Evolutionary conservation across 345 rosid species (phyloP).

Genomic region (Acer yangbiense): DNA sequence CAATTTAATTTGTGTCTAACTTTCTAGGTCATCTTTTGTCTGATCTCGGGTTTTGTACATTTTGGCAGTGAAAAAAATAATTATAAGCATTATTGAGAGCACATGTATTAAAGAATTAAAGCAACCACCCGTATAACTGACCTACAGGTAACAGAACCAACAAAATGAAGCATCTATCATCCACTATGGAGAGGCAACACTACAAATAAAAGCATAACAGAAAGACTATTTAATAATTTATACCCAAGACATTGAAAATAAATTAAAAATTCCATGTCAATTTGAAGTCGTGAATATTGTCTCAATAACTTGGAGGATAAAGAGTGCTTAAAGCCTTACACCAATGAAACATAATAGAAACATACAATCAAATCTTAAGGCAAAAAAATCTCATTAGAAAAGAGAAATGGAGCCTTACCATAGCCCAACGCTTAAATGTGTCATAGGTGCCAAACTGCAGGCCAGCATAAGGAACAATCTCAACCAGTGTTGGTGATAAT

Average conservation of each 20-base stretch:
- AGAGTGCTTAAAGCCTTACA: conserved; percentile 7
- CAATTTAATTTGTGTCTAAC: neutral
- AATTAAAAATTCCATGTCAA: neutral
- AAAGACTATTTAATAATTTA: neutral
- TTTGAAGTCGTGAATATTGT: neutral
- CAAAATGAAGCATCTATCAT: neutral
- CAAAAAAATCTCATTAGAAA: conserved; percentile 7
- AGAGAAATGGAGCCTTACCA: conserved; percentile 47
- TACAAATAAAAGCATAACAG: neutral
- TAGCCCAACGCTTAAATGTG: conserved; percentile 85
- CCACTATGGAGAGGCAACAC: neutral
- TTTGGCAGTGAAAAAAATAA: neutral
- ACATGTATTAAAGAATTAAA: neutral
- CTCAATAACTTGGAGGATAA: neutral
- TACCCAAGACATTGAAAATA: neutral
- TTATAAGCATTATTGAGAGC: neutral
- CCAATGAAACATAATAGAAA: neutral
- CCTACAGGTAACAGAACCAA: neutral
- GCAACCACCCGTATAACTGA: neutral
- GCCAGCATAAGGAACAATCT: conserved; percentile 97
- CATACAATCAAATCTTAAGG: neutral
- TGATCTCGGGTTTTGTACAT: neutral
- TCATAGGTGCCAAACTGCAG: conserved; percentile 96
- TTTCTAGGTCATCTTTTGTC: neutral
- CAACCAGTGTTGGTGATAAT: conserved; percentile 86